phyloP scores from a whole-genome alignment of 306 rosid species.

The Erythrophleum fordii region DNA sequence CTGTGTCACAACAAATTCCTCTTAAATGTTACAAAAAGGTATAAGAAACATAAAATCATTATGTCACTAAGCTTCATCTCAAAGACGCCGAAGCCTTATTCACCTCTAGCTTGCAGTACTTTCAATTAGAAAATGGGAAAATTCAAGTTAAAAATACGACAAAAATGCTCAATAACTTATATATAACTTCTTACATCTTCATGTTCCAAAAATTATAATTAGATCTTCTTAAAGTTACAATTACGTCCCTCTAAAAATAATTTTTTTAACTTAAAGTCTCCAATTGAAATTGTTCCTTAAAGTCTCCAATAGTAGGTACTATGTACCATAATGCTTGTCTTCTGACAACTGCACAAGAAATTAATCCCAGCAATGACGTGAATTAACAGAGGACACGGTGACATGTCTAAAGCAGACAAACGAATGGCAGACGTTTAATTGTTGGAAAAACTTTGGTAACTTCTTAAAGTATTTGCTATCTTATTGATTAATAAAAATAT shows the following conservation, averaged over 20 bases:
- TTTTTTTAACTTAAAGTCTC: no score
- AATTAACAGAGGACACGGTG: not conserved
- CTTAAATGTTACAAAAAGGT: not conserved
- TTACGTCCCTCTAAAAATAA: no score
- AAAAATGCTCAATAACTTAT: no score
- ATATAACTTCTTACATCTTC: no score
- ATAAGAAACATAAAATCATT: not conserved
- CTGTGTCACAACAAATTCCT: not conserved
- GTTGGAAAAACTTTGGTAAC: not conserved
- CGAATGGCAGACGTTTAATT: not conserved
- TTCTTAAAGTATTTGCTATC: not conserved
- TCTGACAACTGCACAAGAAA: constrained; percentile 19
- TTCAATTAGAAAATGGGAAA: constrained; percentile 12
- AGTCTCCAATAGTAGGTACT: not conserved
- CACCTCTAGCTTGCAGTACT: not conserved
- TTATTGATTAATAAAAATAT: not conserved
- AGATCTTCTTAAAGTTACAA: no score
- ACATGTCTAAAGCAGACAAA: not conserved
- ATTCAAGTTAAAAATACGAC: no score
- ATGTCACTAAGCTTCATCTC: not conserved
- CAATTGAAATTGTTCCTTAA: no score
- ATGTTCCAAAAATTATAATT: no score
- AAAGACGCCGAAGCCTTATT: not conserved
- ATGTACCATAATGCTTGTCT: not conserved
- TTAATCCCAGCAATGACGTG: not conserved